Evolutionary conservation across 2,329 filamentous ascomycete species (phyloP).

Genomic region (Colletotrichum sp.): DNA sequence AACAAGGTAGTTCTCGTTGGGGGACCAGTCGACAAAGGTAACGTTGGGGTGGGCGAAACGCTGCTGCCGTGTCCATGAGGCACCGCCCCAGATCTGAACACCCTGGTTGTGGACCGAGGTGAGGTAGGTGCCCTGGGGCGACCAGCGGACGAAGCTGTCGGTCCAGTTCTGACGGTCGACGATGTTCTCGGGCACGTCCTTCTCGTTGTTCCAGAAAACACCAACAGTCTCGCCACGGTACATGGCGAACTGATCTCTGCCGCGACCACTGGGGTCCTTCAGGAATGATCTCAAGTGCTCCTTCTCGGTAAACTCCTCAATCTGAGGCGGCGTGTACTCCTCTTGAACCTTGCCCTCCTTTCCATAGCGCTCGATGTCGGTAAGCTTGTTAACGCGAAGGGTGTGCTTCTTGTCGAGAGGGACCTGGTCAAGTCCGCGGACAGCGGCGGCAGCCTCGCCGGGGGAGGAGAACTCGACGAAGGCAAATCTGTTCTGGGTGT

Average conservation of each 20-base stretch:
- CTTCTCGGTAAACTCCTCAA: slow-evolving; percentile 87
- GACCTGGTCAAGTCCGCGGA: slow-evolving; percentile 84
- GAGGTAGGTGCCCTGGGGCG: slow-evolving; percentile 89
- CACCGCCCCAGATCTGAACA: slow-evolving; percentile 95
- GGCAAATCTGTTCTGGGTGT: slow-evolving; percentile 70
- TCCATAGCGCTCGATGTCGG: slow-evolving; percentile 95
- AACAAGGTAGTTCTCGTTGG: slow-evolving; percentile 88
- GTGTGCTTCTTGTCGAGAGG: slow-evolving; percentile 97
- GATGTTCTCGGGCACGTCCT: slow-evolving; percentile 83
- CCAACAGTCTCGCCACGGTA: slow-evolving; percentile 91
- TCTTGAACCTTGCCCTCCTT: slow-evolving; percentile 93
- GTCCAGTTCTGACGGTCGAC: slow-evolving; percentile 97
- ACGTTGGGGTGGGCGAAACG: slow-evolving; percentile 95
- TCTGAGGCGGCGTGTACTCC: slow-evolving; percentile 80
- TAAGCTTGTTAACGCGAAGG: slow-evolving; percentile 95
- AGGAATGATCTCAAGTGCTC: slow-evolving; percentile 96
- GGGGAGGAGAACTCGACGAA: slow-evolving; percentile 96
- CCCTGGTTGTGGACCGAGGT: slow-evolving; percentile 95
- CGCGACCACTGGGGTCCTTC: slow-evolving; percentile 77
- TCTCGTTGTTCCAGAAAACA: slow-evolving; percentile 98
- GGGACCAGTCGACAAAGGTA: slow-evolving; percentile 96
- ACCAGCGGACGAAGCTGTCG: slow-evolving; percentile 98
- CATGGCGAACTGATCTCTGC: slow-evolving; percentile 95
- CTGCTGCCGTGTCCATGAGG: slow-evolving; percentile 87
- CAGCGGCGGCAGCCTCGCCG: slow-evolving; percentile 86